A percentile compares a stretch with the other conserved stretches of the same genome.
Evolutionary conservation across 2,329 filamentous ascomycete genomes (phyloP).

Genomic region (Ciborinia camelliae): DNA sequence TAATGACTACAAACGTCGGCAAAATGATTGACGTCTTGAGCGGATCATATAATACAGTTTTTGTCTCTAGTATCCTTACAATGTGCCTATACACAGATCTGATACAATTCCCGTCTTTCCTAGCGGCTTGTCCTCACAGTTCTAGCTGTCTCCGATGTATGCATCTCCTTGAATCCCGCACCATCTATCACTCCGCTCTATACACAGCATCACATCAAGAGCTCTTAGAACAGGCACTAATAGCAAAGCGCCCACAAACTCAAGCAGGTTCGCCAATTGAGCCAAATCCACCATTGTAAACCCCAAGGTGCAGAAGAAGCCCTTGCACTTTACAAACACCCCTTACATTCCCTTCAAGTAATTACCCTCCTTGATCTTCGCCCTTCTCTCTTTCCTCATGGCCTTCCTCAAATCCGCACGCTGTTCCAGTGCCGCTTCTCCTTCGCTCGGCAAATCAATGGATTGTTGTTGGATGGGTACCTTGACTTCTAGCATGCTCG

Average conservation of each 20-base stretch:
- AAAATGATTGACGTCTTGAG: background rate
- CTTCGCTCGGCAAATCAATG: slow-evolving; percentile 60
- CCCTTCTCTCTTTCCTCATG: slow-evolving; percentile 71
- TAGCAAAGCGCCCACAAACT: background rate
- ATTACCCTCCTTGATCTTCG: slow-evolving; percentile 78
- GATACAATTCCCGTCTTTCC: background rate
- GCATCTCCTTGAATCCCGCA: background rate
- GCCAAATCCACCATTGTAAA: background rate
- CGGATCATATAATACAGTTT: slow-evolving; percentile 13
- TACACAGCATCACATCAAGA: background rate
- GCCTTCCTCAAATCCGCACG: slow-evolving; percentile 64
- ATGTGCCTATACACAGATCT: slow-evolving; percentile 3
- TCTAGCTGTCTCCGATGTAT: background rate
- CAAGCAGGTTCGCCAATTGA: background rate
- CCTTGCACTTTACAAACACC: background rate
- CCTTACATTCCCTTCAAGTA: slow-evolving; percentile 72
- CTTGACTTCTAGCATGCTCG: slow-evolving; percentile 63
- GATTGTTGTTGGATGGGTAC: slow-evolving; percentile 75
- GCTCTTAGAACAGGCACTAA: background rate
- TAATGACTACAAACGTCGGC: background rate
- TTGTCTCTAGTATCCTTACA: slow-evolving; percentile 4
- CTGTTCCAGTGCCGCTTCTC: slow-evolving; percentile 46
- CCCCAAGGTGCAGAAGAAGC: background rate
- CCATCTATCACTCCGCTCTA: background rate
- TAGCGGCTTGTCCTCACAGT: background rate